phyloP scores from a whole-genome alignment of 139 green algal species.

The Penium margaritaceum region DNA sequence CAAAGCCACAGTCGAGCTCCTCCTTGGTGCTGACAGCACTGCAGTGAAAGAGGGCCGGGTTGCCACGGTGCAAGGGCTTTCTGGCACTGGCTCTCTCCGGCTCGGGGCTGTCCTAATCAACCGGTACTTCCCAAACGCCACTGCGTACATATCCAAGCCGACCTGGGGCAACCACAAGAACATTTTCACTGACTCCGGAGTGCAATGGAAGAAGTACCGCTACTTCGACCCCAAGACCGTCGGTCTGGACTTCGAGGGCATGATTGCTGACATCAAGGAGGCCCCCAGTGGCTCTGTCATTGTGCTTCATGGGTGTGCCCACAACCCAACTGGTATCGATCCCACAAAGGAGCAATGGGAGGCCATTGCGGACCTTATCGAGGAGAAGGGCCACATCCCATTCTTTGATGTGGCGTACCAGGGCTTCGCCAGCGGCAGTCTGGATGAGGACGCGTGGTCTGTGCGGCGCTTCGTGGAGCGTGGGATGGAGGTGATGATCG shows the following conservation, averaged over 20 bases:
- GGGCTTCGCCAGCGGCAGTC: conserved; percentile 69
- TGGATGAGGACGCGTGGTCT: conserved; percentile 85
- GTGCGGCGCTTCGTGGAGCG: conserved; percentile 76
- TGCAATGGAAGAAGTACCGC: conserved; percentile 81
- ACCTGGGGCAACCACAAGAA: conserved; percentile 89
- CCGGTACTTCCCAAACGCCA: conserved; percentile 19
- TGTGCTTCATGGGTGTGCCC: conserved; percentile 91
- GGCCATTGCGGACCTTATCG: conserved; percentile 72
- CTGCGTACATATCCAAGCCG: conserved; percentile 5
- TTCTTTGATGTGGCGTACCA: conserved; percentile 99
- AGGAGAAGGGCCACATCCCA: conserved; percentile 70
- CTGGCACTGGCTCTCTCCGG: conserved; percentile 83
- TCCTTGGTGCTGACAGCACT: conserved; percentile 20
- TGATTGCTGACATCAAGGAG: conserved; percentile 76
- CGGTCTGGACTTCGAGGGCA: conserved; percentile 89
- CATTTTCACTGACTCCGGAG: conserved; percentile 83
- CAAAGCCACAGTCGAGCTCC: conserved; percentile 20
- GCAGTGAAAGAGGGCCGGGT: too few species aligned
- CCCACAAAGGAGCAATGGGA: conserved; percentile 89
- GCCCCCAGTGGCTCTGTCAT: conserved; percentile 83
- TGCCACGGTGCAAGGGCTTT: conserved; percentile 77
- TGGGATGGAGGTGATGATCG: conserved; percentile 80
- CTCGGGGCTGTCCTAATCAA: conserved; percentile 80
- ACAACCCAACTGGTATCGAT: conserved; percentile 97
- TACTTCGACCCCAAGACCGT: conserved; percentile 91